Evolutionary conservation across 139 green algal genomes (phyloP), one percentile per base, ranked within the genome.

Genomic region (Volvox reticuliferus): DNA sequence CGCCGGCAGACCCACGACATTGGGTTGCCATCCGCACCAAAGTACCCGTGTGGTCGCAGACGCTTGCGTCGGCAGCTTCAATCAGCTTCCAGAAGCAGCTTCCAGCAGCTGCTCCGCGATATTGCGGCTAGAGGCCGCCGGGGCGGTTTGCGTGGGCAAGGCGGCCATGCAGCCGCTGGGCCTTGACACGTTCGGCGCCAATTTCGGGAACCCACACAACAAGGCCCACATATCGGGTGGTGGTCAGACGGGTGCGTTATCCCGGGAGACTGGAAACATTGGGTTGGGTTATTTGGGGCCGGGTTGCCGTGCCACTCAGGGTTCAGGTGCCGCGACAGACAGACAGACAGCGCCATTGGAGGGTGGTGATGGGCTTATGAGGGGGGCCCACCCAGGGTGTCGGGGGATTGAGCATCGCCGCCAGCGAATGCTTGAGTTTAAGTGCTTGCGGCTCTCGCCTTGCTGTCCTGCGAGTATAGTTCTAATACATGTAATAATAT

Each of bases 201-300:
- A 92, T 79, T 92, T 80, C 84, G 93, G 93, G 44, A 93, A 89
- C 71, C 91, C 91, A 5, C 71, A 82, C 82, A 93, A 95, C 75
- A 92, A 91, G 79, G 63, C 36, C 2, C n/a, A 88, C 14, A 44
- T 88, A 12, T 36, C 93, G 19, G 93, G 93, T 12, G 93, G 93
- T 5, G 88, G 82, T 19, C 62, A 82, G 22, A 93, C 93, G n/a
- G 92, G 92, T 94, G 68, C 65, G 65, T 24, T 12, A 24, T 24
- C 65, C 16, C 2, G 44, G 44, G 44, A 55, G 5, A 55, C 44
- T 5, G 44, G 44, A 55, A 55, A 55, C 44, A 9, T 9, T 55
- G 44, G 44, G 44, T 55, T 55, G 5, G n/a, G n/a, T n/a, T n/a
- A n/a, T n/a, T n/a, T n/a, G n/a, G n/a, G n/a, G n/a, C n/a, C n/a